phyloP scores from a whole-genome alignment of 2,329 filamentous ascomycete genomes.

The Botrytis fragariae region DNA sequence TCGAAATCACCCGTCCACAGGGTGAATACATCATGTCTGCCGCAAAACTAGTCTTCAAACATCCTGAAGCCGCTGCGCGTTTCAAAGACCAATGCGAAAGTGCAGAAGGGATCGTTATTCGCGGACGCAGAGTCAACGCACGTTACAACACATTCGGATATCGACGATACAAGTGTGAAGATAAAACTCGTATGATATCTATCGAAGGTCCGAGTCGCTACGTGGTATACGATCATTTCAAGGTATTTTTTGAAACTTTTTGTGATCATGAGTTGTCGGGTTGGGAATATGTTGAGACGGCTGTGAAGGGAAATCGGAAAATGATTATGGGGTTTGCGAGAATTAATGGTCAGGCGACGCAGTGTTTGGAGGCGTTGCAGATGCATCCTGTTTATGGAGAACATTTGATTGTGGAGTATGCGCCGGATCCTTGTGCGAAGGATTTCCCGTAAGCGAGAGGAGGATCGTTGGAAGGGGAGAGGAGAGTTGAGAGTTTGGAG shows the following conservation, averaged over 20 bases:
- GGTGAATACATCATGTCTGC: neutral
- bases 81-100: neutral
- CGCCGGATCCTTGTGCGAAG: neutral
- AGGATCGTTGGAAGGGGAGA: rapidly evolving
- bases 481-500: neutral
- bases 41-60: neutral
- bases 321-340: neutral
- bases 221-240: neutral
- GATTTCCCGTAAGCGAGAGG: neutral
- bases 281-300: neutral
- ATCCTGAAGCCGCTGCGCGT: neutral
- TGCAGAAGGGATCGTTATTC: neutral
- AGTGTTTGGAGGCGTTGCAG: neutral
- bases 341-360: neutral
- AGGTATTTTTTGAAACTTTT: neutral
- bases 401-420: neutral
- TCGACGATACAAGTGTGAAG: neutral
- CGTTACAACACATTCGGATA: neutral
- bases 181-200: neutral
- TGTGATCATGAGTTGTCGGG: neutral
- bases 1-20: neutral
- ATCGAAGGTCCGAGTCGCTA: neutral
- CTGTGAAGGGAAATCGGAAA: neutral
- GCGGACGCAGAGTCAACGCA: neutral
- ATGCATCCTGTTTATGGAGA: neutral